Base-by-base conservation (phyloP, 768 basidiomycete species). In the Thelephora ganbajun region DNA sequence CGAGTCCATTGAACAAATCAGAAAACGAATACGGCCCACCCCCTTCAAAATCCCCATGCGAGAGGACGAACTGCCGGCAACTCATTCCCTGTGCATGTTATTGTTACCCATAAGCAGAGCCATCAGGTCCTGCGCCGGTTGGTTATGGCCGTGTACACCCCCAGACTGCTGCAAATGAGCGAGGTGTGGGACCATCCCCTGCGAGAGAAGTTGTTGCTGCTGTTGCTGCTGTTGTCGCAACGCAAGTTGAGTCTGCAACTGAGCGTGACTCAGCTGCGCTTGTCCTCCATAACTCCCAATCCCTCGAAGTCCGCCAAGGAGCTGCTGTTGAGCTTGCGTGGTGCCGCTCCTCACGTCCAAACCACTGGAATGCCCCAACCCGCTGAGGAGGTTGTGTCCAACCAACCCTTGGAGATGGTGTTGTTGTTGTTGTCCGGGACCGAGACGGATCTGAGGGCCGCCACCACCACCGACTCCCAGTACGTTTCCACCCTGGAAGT, bases 111-210 rank as follows among this genome's bases (percentile, higher is more conserved):
- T 80, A 52, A 90, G 73, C 50, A 90, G 70, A 41, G 86, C 78
- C 80, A 90, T 88, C 54, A 90, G 65, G 59, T 90, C 86, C 51
- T 83, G 80, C 39, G 77, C 66, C 56, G 77, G 78, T 51, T 67
- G 76, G 58, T 66, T 73, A 18, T 67, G 62, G 14, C 65, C 65
- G 16, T 68, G 63, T 44, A 69, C 67, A 23, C 69, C 70, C 64
- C 77, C 79, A 56, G 76, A 79, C 54, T 77, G 54, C 63, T 78
- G 82, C 46, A 80, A 66, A 52, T 83, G 79, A 46, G 74, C 55
- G 52, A 70, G 61, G 42, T 69, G 71, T 11, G 72, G 71, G 51
- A 76, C 60, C 63, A 75, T 62, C 49, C 78, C 77, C 11, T 77
- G 75, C 44, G 72, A 77, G 19, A 79, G 60, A 51, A 78, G 78